Base-by-base conservation (phyloP, 2,329 filamentous ascomycete species). In the Gaeumannomyces sp. region DNA sequence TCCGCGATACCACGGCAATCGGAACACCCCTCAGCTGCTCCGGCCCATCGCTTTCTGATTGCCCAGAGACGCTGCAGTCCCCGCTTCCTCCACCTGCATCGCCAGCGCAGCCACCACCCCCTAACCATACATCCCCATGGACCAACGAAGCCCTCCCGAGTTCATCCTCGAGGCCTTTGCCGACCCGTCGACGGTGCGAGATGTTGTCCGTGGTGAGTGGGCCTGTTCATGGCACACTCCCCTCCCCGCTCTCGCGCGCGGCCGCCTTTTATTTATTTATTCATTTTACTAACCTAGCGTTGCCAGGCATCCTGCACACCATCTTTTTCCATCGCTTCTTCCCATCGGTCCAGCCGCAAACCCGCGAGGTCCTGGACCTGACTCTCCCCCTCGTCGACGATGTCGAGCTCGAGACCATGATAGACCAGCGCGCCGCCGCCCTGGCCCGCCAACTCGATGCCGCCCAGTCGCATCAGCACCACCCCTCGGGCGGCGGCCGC, bases 261-360 rank as follows among this genome's bases (percentile, higher is more conserved):
- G 19, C 45, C 22, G 7, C 38, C 16, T 22, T 22, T 8, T 33
- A 33, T 11, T 8, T 33, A 33, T 11, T 11, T 33, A 10, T 11
- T 11, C 31, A 38, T 16, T n/a, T 22, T 25, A 25, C 45, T 53
- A 53, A 50, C 7, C 8, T 22, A 7, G 45, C 56, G 2, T 8
- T 28, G 45, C 4, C 16, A 96, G 94, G 91, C 68, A 91, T 97
- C 75, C 85, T 98, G 62, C 93, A 97, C 77, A 96, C 93, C 62
- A 97, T 98, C 76, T 99, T 98, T 86, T 98, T 98, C 84, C 93
- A 97, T 80, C 90, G 95, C 73, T 96, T 94, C 85, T 97, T 98
- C 82, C 92, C 92, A 65, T 89, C 92, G 66, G 85, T 97, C 71
- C 82, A 86, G 58, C 94, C 95, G 7, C 85, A 87, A 68, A 93